Evolutionary conservation across 306 rosid species (phyloP), one percentile per base, ranked within the genome.

Genomic region (Prunus fruticosa): DNA sequence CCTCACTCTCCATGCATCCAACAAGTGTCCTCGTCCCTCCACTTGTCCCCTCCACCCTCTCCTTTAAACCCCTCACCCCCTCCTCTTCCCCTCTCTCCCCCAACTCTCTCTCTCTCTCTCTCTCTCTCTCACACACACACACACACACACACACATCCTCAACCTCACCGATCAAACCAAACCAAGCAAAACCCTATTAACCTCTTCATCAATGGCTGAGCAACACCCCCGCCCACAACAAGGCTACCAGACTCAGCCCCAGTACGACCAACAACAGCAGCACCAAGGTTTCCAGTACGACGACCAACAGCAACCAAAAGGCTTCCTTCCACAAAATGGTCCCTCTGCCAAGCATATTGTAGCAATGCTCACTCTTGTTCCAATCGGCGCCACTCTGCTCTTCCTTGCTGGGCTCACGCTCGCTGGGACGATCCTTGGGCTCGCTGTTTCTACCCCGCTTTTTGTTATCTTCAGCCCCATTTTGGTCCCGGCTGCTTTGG

Each of bases 401-500:
- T 7, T 86, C 50, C 69, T 91, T 47, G 58, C 91, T 2, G 86
- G 86, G 2, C 34, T 89, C 63, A 83, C 82, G 3, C 80, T 87
- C 7, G 22, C 74, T 22, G 89, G 60, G 1, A 86, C 93, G 6
- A 67, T 86, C 43, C 5, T 86, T 23, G 87, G 85, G 4, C 83
- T 91, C 27, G 81, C 89, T 1, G 14, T 87, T 57, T 15, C 85
- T 19, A 15, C 87, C 7, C 97, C 92, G 6, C 83, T 89, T 14
- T 69, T 91, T 19, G 62, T 89, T 14, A 34, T 91, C 4, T 89
- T 80, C 84, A 80, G 97, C 76, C 97, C 97, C 0, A 64, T 89
- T 10, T 60, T 91, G 67, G 16, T 91, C 74, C 86, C 93, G 0
- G 90, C 97, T 0, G 81, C 83, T 1, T 6, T 85, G 0, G 69